Evolutionary conservation across 768 basidiomycete genomes (phyloP).

Genomic region (Tricholoma terreum): DNA sequence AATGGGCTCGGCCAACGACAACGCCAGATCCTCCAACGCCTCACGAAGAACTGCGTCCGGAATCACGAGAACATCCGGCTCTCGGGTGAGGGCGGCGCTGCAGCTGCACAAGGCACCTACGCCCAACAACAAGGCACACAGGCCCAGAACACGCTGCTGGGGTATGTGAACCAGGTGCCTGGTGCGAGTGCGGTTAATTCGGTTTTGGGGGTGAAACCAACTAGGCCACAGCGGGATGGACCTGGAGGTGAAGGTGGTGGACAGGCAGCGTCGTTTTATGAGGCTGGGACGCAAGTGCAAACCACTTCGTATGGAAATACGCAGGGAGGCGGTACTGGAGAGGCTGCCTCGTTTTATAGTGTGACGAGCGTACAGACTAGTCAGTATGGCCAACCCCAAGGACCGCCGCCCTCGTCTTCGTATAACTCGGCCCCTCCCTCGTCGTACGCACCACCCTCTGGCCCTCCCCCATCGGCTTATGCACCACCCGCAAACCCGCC

Average conservation of each 20-base stretch:
- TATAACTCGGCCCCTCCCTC: conserved; percentile 10
- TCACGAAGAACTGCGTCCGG: conserved; percentile 64
- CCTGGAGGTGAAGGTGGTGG: conserved; percentile 19
- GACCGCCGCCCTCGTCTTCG: conserved; percentile 6
- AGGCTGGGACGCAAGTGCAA: background rate
- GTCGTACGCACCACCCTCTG: conserved; percentile 24
- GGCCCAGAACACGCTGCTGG: conserved; percentile 45
- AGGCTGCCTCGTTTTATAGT: no score
- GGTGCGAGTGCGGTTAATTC: conserved; percentile 43
- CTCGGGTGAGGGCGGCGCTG: conserved; percentile 47
- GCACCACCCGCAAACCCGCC: conserved; percentile 18
- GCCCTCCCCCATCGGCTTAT: conserved; percentile 26
- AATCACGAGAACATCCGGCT: conserved; percentile 69
- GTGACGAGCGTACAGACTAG: no score
- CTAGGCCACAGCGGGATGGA: conserved; percentile 23
- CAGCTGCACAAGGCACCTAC: conserved; percentile 45
- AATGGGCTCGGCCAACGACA: conserved; percentile 46
- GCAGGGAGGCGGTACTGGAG: no score
- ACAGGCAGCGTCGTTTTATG: conserved; percentile 7
- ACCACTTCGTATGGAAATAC: background rate
- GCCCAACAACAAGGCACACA: conserved; percentile 47
- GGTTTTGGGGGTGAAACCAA: conserved; percentile 29
- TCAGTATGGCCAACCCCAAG: background rate
- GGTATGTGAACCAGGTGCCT: conserved; percentile 46
- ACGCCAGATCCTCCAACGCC: conserved; percentile 48